A percentile compares a stretch with the other conserved stretches of the same genome.
Conservation (phyloP, 148 eudicot species). For the Nepenthes mirabilis region DNA sequence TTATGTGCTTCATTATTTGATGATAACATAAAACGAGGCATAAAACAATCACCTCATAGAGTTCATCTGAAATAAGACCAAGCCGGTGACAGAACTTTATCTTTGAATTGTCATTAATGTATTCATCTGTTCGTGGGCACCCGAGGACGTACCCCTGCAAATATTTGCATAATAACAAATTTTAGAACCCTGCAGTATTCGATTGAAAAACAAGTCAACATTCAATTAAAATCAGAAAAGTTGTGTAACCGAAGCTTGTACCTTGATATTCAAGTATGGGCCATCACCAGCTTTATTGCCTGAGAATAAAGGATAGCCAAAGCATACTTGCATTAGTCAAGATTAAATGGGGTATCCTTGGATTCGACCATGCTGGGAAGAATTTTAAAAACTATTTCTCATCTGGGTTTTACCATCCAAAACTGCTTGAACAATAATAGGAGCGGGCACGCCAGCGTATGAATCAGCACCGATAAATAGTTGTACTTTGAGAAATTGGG, state of each 20-base stretch:
- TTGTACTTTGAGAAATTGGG: constrained; percentile 1
- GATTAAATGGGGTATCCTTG: background rate
- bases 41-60: background rate
- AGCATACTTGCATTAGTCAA: background rate
- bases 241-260: background rate
- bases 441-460: constrained; percentile 7
- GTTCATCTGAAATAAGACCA: constrained; percentile 1
- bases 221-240: background rate
- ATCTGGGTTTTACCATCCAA: background rate
- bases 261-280: constrained; percentile 10
- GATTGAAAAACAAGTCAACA: background rate
- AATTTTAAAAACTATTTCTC: background rate
- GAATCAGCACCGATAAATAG: constrained; percentile 10
- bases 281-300: constrained; percentile 1
- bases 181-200: background rate
- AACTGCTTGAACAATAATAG: constrained; percentile 6
- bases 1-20: too few species aligned
- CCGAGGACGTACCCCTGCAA: constrained; percentile 10
- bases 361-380: background rate
- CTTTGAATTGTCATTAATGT: constrained; percentile 7
- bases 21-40: background rate
- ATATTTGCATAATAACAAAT: background rate
- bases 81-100: background rate
- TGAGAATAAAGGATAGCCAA: background rate
- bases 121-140: constrained; percentile 9